Evolutionary conservation across 163 green algal species (phyloP).

Genomic region (Coccomyxa subellipsoidea): DNA sequence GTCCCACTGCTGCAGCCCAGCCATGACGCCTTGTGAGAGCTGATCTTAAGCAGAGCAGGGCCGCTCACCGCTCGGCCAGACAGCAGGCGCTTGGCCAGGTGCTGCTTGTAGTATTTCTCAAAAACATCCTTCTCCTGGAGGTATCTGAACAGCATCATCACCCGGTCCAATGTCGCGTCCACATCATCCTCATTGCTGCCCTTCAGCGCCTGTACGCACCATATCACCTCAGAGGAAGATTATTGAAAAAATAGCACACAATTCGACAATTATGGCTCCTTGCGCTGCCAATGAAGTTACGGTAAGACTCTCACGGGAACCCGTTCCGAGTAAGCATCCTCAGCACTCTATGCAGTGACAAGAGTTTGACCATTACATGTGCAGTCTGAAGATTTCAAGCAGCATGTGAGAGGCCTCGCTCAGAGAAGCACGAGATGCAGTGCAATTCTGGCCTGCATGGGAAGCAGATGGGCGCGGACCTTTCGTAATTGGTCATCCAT

Average conservation of each 20-base stretch:
- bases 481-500: constrained; percentile 92
- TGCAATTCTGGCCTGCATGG: too few species aligned
- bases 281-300: background rate
- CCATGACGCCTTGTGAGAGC: too few species aligned
- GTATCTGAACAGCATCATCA: constrained; percentile 94
- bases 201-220: constrained; percentile 25
- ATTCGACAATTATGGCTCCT: background rate
- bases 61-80: constrained; percentile 50
- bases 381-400: too few species aligned
- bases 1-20: too few species aligned
- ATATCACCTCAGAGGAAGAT: too few species aligned
- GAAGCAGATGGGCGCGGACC: constrained; percentile 34
- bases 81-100: constrained; percentile 95
- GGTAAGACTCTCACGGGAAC: too few species aligned
- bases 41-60: background rate
- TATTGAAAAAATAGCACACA: background rate
- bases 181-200: constrained; percentile 77
- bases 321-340: too few species aligned
- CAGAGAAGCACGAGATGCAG: too few species aligned
- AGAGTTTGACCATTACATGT: too few species aligned
- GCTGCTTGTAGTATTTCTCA: constrained; percentile 99
- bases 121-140: constrained; percentile 99
- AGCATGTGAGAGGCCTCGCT: too few species aligned
- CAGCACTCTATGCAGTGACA: too few species aligned
- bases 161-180: constrained; percentile 86